Percentiles rank a stretch among this genome's conserved stretches.
Evolutionary conservation across 2,329 filamentous ascomycete species (phyloP).

Genomic region (Hymenoscyphus scutula): DNA sequence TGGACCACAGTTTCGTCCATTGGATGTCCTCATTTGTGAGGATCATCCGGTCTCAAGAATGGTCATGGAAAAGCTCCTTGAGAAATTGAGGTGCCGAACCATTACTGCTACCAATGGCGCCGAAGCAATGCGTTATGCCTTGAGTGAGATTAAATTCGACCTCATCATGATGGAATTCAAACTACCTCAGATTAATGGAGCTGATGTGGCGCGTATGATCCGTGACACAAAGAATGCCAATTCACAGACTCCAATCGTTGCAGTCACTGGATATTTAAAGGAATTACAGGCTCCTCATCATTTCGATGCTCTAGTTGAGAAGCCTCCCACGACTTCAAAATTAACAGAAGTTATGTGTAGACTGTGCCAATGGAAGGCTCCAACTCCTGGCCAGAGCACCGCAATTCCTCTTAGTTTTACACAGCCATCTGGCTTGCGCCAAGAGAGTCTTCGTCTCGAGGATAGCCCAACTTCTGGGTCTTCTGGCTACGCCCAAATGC

Average conservation of each 20-base stretch:
- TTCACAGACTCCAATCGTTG: conserved; percentile 89
- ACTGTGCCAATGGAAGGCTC: conserved; percentile 90
- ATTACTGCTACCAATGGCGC: conserved; percentile 88
- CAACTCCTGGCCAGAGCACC: conserved; percentile 49
- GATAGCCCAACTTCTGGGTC: conserved; percentile 73
- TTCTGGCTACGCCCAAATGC: conserved; percentile 70
- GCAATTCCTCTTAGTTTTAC: conserved; percentile 53
- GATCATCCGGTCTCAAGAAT: conserved; percentile 95
- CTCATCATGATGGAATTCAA: conserved; percentile 98
- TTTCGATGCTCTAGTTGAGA: conserved; percentile 93
- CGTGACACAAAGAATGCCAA: conserved; percentile 95
- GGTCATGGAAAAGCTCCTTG: conserved; percentile 97
- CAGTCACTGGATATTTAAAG: conserved; percentile 96
- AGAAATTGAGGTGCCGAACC: conserved; percentile 91
- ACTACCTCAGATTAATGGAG: conserved; percentile 89
- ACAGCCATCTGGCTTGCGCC: conserved; percentile 62
- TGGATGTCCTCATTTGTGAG: conserved; percentile 95
- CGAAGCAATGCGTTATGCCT: conserved; percentile 88
- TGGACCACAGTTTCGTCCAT: conserved; percentile 79
- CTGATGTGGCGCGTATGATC: conserved; percentile 96
- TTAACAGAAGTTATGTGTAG: conserved; percentile 82
- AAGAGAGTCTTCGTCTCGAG: conserved; percentile 62
- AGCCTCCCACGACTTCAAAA: conserved; percentile 91
- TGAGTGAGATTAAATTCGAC: conserved; percentile 97
- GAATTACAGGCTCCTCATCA: conserved; percentile 93